phyloP scores from a whole-genome alignment of 768 basidiomycete genomes.

The Lenzites betulinus region DNA sequence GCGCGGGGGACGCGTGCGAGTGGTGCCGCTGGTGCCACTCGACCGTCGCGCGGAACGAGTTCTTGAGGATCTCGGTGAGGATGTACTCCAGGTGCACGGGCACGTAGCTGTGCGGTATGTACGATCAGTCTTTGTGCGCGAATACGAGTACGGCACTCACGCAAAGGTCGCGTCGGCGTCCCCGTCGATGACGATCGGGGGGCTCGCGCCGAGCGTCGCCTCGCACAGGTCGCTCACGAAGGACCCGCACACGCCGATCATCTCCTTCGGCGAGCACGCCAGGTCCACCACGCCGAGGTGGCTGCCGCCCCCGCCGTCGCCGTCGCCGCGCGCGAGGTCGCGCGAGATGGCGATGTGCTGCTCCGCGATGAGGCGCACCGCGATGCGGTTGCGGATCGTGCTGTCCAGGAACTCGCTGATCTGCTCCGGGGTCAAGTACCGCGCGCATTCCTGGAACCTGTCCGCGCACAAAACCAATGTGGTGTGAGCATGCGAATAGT shows the following conservation, averaged over 20 bases:
- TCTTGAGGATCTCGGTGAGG: slow-evolving; percentile 88
- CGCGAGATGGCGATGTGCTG: slow-evolving; percentile 87
- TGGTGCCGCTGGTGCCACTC: slow-evolving; percentile 60
- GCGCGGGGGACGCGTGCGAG: slow-evolving; percentile 24
- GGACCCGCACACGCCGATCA: slow-evolving; percentile 80
- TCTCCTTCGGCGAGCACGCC: slow-evolving; percentile 66
- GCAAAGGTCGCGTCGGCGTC: slow-evolving; percentile 70
- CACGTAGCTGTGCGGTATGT: slow-evolving; percentile 61
- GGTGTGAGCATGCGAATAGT: no score
- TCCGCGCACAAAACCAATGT: neutral
- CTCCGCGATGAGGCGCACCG: slow-evolving; percentile 85
- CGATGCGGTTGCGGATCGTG: slow-evolving; percentile 84
- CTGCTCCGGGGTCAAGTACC: slow-evolving; percentile 81
- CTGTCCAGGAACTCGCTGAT: slow-evolving; percentile 81
- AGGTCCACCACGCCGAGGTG: slow-evolving; percentile 76
- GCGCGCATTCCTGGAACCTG: slow-evolving; percentile 84
- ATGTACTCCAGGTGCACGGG: slow-evolving; percentile 93
- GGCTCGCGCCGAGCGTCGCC: slow-evolving; percentile 75
- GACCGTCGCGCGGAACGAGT: slow-evolving; percentile 87
- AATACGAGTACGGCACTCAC: slow-evolving; percentile 46
- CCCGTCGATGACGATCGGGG: slow-evolving; percentile 71
- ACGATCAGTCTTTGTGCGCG: slow-evolving; percentile 4
- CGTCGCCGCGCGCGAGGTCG: slow-evolving; percentile 47
- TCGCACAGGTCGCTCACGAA: slow-evolving; percentile 85
- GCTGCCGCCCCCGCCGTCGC: slow-evolving; percentile 34